Conservation (phyloP, 805 yeast species). For the Lachancea meyersii region DNA sequence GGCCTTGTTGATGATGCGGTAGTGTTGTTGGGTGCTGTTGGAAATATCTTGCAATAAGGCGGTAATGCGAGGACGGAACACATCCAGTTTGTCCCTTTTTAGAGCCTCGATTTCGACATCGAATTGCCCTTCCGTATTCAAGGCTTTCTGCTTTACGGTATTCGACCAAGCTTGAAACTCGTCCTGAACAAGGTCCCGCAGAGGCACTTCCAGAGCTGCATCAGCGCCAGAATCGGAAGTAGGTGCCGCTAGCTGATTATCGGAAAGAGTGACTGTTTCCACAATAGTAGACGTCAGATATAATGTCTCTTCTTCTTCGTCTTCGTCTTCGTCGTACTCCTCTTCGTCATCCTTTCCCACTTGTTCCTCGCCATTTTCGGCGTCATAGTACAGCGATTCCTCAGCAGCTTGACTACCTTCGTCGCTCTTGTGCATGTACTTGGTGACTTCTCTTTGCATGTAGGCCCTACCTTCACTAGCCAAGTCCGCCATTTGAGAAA, state of each 20-base stretch:
- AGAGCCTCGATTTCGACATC: slow-evolving; percentile 32
- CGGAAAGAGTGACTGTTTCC: slow-evolving; percentile 16
- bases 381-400: slow-evolving; percentile 8
- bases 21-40: slow-evolving; percentile 22
- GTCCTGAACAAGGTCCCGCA: slow-evolving; percentile 27
- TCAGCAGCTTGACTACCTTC: slow-evolving; percentile 9
- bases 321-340: slow-evolving; percentile 3
- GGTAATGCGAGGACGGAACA: slow-evolving; percentile 31
- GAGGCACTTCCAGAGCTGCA: slow-evolving; percentile 15
- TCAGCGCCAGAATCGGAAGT: slow-evolving; percentile 8
- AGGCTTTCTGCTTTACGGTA: slow-evolving; percentile 35
- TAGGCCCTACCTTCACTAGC: neutral
- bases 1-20: slow-evolving; percentile 27
- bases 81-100: slow-evolving; percentile 24
- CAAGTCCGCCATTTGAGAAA: neutral
- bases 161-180: slow-evolving; percentile 35
- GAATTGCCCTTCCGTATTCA: slow-evolving; percentile 37
- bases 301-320: slow-evolving; percentile 6
- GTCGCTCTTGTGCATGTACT: neutral
- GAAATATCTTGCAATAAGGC: slow-evolving; percentile 33
- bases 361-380: slow-evolving; percentile 2
- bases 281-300: slow-evolving; percentile 18
- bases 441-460: neutral
- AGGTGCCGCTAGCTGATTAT: slow-evolving; percentile 9
- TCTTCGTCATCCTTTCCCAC: slow-evolving; percentile 4